Evolutionary conservation across 495 filamentous ascomycete species (phyloP), one percentile per base, ranked within the genome.

Genomic region (Penicillium egyptiacum): DNA sequence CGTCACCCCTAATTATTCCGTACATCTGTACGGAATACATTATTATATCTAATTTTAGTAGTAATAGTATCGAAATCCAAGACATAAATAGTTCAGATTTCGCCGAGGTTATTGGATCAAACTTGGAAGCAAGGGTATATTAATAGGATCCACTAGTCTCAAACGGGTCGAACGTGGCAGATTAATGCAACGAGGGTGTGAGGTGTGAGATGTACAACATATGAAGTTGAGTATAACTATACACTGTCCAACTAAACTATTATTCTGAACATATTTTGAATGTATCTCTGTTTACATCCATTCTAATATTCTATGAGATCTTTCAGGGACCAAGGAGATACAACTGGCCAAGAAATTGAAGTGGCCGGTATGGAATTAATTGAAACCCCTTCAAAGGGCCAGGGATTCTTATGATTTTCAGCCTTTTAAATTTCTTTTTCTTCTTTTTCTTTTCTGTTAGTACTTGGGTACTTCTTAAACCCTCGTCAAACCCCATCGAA

Each of bases 281-380:
- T 3, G 14, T 14, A 33, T 31, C 10, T 33, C 10, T 10, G 10
- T 12, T 33, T 14, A 33, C 30, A 12, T 33, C 10, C 30, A 33
- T 14, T 31, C 10, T 14, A 12, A 37, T 14, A 6, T 31, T 12
- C 4, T 39, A 54, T 54, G 19, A 54, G 19, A 54, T 54, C 41
- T 45, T 54, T 14, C 51, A 44, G 40, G 51, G 25, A 54, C 28
- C 51, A 54, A 28, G 25, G 22, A 28, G 10, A 26, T 19, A 23
- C 52, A 8, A 55, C 46, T 55, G 42, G 53, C 53, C 42, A 45
- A 47, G 53, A 55, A 55, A 28, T 46, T 22, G 22, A 45, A 47
- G 53, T 55, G 53, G 53, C 53, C 42, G 53, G 53, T 46, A 55
- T 55, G 52, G 42, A 55, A 26, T 55, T 47, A 39, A 53, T 53